phyloP scores from a whole-genome alignment of 208 protist species.

The Wallacemonas collosoma region DNA sequence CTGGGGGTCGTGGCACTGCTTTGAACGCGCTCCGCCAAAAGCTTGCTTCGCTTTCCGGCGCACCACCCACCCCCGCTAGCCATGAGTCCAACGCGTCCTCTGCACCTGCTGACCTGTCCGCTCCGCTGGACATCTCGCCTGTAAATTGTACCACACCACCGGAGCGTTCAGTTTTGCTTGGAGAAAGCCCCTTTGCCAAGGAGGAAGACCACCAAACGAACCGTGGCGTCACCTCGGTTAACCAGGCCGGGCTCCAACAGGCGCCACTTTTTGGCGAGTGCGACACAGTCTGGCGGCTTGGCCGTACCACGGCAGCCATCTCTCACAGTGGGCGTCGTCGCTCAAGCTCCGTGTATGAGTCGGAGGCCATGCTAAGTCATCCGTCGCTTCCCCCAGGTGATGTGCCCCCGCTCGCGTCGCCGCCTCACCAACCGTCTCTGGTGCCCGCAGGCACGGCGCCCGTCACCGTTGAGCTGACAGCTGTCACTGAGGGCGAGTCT shows the following conservation, averaged over 20 bases:
- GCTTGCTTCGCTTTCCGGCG: neutral
- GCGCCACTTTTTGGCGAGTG: neutral
- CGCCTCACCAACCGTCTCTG: neutral
- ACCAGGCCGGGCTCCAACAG: neutral
- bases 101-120: neutral
- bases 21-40: slow-evolving; percentile 13
- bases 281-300: neutral
- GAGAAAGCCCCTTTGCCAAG: neutral
- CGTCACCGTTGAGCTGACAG: slow-evolving; percentile 7
- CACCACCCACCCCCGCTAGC: neutral
- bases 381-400: neutral
- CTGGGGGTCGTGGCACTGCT: slow-evolving; percentile 4
- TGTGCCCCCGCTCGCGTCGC: too few species aligned
- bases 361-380: slow-evolving; percentile 8
- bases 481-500: neutral
- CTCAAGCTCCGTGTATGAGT: slow-evolving; percentile 5
- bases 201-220: neutral
- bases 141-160: neutral
- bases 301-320: neutral
- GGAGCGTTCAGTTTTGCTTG: neutral
- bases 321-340: neutral
- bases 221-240: neutral
- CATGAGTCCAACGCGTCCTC: neutral
- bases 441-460: neutral
- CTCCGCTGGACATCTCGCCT: slow-evolving; percentile 4